Evolutionary conservation across 768 basidiomycete species (phyloP).

Genomic region (Boletus vermiculosoides): DNA sequence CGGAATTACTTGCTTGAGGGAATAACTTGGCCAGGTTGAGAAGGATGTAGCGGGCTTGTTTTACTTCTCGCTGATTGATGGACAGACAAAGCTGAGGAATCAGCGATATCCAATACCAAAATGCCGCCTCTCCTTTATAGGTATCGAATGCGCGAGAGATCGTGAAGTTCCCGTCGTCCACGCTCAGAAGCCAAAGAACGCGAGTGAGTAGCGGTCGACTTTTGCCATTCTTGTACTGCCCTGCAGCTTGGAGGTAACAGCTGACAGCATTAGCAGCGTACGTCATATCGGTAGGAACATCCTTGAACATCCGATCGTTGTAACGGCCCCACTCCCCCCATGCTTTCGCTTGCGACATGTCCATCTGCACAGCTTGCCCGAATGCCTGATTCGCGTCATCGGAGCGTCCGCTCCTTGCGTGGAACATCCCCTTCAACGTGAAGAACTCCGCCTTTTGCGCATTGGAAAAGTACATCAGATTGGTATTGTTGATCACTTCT

Average conservation of each 20-base stretch:
- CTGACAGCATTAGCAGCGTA: slow-evolving; percentile 90
- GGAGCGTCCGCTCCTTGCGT: slow-evolving; percentile 77
- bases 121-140: slow-evolving; percentile 94
- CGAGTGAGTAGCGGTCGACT: slow-evolving; percentile 88
- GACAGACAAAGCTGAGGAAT: slow-evolving; percentile 93
- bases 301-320: slow-evolving; percentile 92
- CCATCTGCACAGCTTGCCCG: slow-evolving; percentile 93
- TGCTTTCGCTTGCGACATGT: slow-evolving; percentile 91
- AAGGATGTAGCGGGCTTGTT: slow-evolving; percentile 86
- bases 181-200: slow-evolving; percentile 92
- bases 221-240: slow-evolving; percentile 91
- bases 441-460: slow-evolving; percentile 98
- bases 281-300: slow-evolving; percentile 66
- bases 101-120: slow-evolving; percentile 99
- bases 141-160: slow-evolving; percentile 85
- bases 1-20: slow-evolving; percentile 69
- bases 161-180: slow-evolving; percentile 75
- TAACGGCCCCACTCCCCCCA: slow-evolving; percentile 99
- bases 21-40: slow-evolving; percentile 86
- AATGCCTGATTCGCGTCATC: slow-evolving; percentile 93
- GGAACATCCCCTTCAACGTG: slow-evolving; percentile 98
- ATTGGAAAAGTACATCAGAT: slow-evolving; percentile 94
- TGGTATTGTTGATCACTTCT: slow-evolving; percentile 99
- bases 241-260: slow-evolving; percentile 97
- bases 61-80: slow-evolving; percentile 87